Evolutionary conservation across 805 yeast species (phyloP).

Genomic region (Maudiozyma serrabonitensis): DNA sequence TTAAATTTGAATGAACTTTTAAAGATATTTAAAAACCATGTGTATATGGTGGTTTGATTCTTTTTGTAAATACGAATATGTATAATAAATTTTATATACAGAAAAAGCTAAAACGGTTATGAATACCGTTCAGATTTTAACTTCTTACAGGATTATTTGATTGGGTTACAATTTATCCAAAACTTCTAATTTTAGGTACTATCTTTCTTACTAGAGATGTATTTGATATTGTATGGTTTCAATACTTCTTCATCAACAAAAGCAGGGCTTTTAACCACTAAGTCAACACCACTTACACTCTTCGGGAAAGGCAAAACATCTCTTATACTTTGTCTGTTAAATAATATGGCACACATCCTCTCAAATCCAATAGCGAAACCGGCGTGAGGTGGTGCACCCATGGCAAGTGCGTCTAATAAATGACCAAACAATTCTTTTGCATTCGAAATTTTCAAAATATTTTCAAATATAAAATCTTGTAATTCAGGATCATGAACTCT

Average conservation of each 20-base stretch:
- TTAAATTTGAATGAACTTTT: conserved; percentile 31
- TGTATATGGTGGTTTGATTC: background rate
- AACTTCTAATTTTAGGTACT: background rate
- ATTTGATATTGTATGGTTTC: conserved; percentile 37
- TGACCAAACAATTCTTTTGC: conserved; percentile 73
- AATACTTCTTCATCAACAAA: conserved; percentile 43
- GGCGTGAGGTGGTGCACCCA: conserved; percentile 98
- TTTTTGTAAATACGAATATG: background rate
- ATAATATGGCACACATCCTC: conserved; percentile 80
- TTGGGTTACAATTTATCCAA: no score
- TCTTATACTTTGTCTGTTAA: conserved; percentile 68
- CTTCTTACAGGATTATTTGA: no score
- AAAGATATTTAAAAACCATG: background rate
- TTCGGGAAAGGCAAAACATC: conserved; percentile 97
- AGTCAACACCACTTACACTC: conserved; percentile 78
- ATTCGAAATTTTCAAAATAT: conserved; percentile 50
- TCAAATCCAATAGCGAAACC: conserved; percentile 96
- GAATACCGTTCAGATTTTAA: no score
- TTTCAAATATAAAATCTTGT: conserved; percentile 62
- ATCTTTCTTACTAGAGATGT: background rate
- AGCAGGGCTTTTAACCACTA: conserved; percentile 82
- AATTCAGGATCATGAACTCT: conserved; percentile 82
- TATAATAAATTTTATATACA: background rate
- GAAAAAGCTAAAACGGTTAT: background rate
- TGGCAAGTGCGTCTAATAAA: conserved; percentile 63